phyloP scores from a whole-genome alignment of 2,329 filamentous ascomycete genomes.

The Botrytis tulipae region DNA sequence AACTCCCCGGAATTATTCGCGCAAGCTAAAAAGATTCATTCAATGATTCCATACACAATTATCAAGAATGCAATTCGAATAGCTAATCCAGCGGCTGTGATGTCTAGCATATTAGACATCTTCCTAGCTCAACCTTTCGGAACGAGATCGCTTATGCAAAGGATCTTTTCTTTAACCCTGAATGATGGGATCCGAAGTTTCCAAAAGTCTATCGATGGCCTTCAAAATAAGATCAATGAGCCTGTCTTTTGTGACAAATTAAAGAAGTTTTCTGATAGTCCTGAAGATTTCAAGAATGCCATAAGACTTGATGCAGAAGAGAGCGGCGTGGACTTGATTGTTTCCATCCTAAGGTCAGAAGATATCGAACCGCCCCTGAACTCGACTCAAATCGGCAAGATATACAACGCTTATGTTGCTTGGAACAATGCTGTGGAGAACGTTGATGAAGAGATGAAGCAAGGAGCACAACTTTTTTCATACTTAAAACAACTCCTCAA shows the following conservation, averaged over 20 bases:
- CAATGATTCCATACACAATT: constrained; percentile 85
- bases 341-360: constrained; percentile 79
- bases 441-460: constrained; percentile 80
- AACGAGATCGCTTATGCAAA: constrained; percentile 82
- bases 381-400: constrained; percentile 72
- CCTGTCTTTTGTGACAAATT: constrained; percentile 76
- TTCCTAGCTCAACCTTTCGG: constrained; percentile 96
- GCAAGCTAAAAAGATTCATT: constrained; percentile 91
- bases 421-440: constrained; percentile 96
- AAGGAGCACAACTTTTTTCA: constrained; percentile 89
- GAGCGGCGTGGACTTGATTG: constrained; percentile 80
- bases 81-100: constrained; percentile 93
- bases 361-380: constrained; percentile 69
- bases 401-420: constrained; percentile 93
- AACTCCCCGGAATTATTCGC: constrained; percentile 96
- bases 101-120: constrained; percentile 91
- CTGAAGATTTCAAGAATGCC: constrained; percentile 69
- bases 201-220: constrained; percentile 79
- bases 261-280: constrained; percentile 71
- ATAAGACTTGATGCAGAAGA: constrained; percentile 71
- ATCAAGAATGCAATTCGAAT: constrained; percentile 97
- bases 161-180: constrained; percentile 89
- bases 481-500: constrained; percentile 94
- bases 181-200: constrained; percentile 86
- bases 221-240: constrained; percentile 78